A percentile compares a stretch with the other conserved stretches of the same genome.
These are phyloP conservation scores for Termitomyces sp. DNA, from an alignment of 768 basidiomycete species.

Conservation along the genomic window DNA sequence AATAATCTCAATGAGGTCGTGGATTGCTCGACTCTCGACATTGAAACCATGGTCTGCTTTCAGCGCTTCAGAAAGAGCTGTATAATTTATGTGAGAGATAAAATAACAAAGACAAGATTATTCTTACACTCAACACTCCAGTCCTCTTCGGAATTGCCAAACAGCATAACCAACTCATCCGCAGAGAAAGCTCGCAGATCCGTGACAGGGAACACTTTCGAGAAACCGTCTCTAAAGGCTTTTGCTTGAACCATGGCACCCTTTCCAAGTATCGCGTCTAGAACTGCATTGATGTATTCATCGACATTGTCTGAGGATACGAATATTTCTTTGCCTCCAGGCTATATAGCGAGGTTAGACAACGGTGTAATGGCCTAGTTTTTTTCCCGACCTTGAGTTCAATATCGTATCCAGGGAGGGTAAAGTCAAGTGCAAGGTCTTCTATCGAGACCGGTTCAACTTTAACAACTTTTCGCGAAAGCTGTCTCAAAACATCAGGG, in stretches of 20 bases:
- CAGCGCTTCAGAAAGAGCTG: slow-evolving; percentile 84
- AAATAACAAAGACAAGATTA: neutral
- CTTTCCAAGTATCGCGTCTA: slow-evolving; percentile 84
- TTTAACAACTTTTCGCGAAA: slow-evolving; percentile 53
- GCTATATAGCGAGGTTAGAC: slow-evolving; percentile 36
- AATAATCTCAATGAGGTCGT: slow-evolving; percentile 85
- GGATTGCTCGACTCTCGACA: slow-evolving; percentile 88
- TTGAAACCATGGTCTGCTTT: slow-evolving; percentile 99
- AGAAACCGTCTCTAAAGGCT: slow-evolving; percentile 93
- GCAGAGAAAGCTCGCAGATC: slow-evolving; percentile 92
- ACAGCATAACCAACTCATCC: slow-evolving; percentile 93
- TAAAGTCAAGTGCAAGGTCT: slow-evolving; percentile 94
- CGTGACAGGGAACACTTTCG: slow-evolving; percentile 90
- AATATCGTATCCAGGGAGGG: slow-evolving; percentile 92
- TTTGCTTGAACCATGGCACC: slow-evolving; percentile 78
- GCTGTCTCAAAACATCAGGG: slow-evolving; percentile 26
- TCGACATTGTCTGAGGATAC: slow-evolving; percentile 89
- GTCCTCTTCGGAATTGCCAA: slow-evolving; percentile 97
- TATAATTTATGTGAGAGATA: slow-evolving; percentile 12
- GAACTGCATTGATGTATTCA: slow-evolving; percentile 83
- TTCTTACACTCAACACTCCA: slow-evolving; percentile 87
- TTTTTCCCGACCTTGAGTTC: slow-evolving; percentile 73
- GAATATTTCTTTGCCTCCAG: slow-evolving; percentile 71
- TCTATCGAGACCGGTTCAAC: slow-evolving; percentile 69
- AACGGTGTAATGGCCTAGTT: neutral